These are phyloP conservation scores for Amanita rubescens DNA, from an alignment of 768 basidiomycete species.

Conservation along the genomic window DNA sequence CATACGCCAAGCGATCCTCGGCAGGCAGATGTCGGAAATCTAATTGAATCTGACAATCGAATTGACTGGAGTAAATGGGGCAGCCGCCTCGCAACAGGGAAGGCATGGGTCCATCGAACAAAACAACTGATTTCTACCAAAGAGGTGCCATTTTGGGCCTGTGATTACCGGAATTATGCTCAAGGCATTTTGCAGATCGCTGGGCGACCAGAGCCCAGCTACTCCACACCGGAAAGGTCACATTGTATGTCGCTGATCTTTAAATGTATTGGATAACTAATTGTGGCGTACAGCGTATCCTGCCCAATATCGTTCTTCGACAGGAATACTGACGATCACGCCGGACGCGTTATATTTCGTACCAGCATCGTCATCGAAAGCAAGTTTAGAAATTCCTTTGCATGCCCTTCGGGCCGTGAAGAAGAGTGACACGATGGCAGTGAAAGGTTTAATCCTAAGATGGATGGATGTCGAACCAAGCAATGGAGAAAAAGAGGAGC, in stretches of 20 bases:
- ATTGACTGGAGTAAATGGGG: slow-evolving; percentile 56
- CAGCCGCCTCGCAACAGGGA: slow-evolving; percentile 37
- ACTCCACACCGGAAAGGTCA: slow-evolving; percentile 14
- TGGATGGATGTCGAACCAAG: slow-evolving; percentile 30
- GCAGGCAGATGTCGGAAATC: slow-evolving; percentile 11
- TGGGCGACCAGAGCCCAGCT: slow-evolving; percentile 13
- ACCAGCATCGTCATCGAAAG: slow-evolving; percentile 36
- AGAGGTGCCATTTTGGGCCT: slow-evolving; percentile 23
- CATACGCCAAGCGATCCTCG: neutral
- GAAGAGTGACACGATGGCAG: slow-evolving; percentile 44
- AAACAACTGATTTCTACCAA: slow-evolving; percentile 30
- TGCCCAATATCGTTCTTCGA: slow-evolving; percentile 45
- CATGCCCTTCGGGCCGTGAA: slow-evolving; percentile 45
- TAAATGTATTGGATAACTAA: neutral
- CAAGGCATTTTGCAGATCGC: neutral
- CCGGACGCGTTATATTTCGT: slow-evolving; percentile 44
- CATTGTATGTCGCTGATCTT: slow-evolving; percentile 24
- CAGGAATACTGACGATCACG: slow-evolving; percentile 56
- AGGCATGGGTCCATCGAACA: slow-evolving; percentile 34
- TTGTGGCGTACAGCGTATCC: slow-evolving; percentile 41
- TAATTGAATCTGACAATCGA: slow-evolving; percentile 1
- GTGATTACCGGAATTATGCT: neutral
- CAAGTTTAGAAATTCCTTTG: slow-evolving; percentile 41
- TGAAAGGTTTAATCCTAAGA: slow-evolving; percentile 37
- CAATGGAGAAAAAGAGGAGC: slow-evolving; percentile 37